Evolutionary conservation across 345 rosid species (phyloP), one percentile per base, ranked within the genome.

Genomic region (Hibiscus syriacus): DNA sequence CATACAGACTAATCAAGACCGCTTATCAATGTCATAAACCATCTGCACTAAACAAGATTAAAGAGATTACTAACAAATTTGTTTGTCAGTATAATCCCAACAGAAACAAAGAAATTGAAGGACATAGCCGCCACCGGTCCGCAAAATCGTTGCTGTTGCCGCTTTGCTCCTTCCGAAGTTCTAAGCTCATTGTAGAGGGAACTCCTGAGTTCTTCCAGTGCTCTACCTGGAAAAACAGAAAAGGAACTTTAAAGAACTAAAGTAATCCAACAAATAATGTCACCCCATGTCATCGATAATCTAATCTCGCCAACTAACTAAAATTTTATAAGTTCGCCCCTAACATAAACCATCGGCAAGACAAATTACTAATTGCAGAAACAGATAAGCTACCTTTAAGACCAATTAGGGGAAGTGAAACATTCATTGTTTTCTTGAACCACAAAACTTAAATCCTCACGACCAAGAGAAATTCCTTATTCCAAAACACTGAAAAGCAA

Each of bases 101-200:
- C 92, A 10, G 96, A 85, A 55, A 91, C 96, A 67, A 87, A 4
- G 77, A 94, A 94, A 79, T 94, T 94, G 81, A 94, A 94, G 38
- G 96, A 71, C 95, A 91, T 86, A 0, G 96, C 97, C 66, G 81
- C 83, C 38, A 83, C 77, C 6, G 96, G 97, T 11, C 96, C 95
- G 61, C 96, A 91, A 22, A 85, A 75, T 25, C 92, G 77, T 71
- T 91, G 97, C 72, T 91, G 96, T 27, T 89, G 94, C 46, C 88
- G 80, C 81, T 89, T 90, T 43, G 98, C 95, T 36, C 92, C 96
- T 54, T 87, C 92, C n/a, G n/a, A n/a, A n/a, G n/a, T n/a, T n/a
- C n/a, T n/a, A n/a, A n/a, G n/a, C n/a, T n/a, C n/a, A n/a, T 3
- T 93, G 81, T 89, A 87, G 4, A 90, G 72, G 67, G 88, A 74